Base-by-base conservation (phyloP, 1,284 basidiomycete genomes). In the Cryptococcus sp. region DNA sequence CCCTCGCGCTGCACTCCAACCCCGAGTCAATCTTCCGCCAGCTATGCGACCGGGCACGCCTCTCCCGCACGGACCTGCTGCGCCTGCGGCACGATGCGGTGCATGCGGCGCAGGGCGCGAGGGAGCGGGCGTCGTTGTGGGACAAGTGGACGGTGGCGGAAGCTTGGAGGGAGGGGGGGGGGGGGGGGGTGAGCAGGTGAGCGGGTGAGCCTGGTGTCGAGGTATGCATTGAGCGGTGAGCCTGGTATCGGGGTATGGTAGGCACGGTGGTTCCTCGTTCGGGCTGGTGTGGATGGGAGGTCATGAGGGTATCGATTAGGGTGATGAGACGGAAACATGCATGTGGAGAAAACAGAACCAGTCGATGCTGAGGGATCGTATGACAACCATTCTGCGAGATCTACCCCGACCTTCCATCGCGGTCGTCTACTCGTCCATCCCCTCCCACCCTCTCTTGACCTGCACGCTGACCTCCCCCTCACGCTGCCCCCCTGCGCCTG, bases 1-100 rank as follows among this genome's bases (percentile, higher is more conserved):
- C 78, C 8, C 63, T 78, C 1, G 57, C 45, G 12, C 62, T 79
- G 20, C 78, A 70, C 51, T 72, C 76, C 46, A 47, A 53, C 24
- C 44, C 49, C 4, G 69, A 65, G 9, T 71, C 72, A 1, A 67
- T 75, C 52, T 78, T 79, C 63, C 62, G 73, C 33, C 56, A 59
- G 53, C 65, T 75, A 54, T 76, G 74, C 47, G 66, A 75, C 18
- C 55, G 53, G 24, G 59, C 58, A 49, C 47, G 46, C 12, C 43
- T 57, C 23, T 23, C 39, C 21, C 54, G 58, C 36, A 39, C 35
- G 0, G 54, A 60, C 33, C 46, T 60, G 6, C 42, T 60, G 18
- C 51, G 47, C 28, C 52, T 56, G 12, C 54, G 54, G n/a, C 58
- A 60, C n/a, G 55, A 57, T 9, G 54, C 52, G 1, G 21, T 53